Evolutionary conservation across 2,329 filamentous ascomycete genomes (phyloP), one percentile per base, ranked within the genome.

Genomic region (Graphilbum fragrans): DNA sequence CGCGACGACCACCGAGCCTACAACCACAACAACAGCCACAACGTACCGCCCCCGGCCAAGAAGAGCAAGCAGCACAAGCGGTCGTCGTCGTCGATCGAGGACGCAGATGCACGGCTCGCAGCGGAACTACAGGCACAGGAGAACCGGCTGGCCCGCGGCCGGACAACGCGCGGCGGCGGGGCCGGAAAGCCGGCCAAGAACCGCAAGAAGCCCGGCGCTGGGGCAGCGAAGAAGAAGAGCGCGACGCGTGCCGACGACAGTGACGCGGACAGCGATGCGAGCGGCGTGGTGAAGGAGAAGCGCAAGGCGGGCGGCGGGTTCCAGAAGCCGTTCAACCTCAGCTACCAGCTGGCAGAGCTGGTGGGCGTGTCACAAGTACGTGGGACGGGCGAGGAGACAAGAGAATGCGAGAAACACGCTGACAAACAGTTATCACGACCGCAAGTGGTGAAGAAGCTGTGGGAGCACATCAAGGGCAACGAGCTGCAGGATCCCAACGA

Each of bases 371-470:
- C 74, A 14, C 75, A 74, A 62, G 79, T 82, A 64, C 49, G 71
- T n/a, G n/a, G n/a, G n/a, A n/a, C n/a, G n/a, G n/a, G n/a, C n/a
- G n/a, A n/a, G n/a, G n/a, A n/a, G n/a, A n/a, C n/a, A n/a, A n/a
- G n/a, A n/a, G n/a, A n/a, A n/a, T n/a, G n/a, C n/a, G n/a, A n/a
- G n/a, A n/a, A n/a, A n/a, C n/a, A n/a, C n/a, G n/a, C 32, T 23
- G 3, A 25, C 42, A 19, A 16, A n/a, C 38, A 94, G 79, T 74
- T 98, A 19, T 94, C 92, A 16, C 82, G 92, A 33, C 90, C 92
- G 0, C 87, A 96, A 59, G 90, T 90, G 0, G 92, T 98, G 53
- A 96, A 96, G 68, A 84, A 84, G 58, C 80, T 98, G 41, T 98
- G 92, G 92, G 80, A 82, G 46, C 87, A 98, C 56, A 94, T 98